phyloP scores from a whole-genome alignment of 2,329 filamentous ascomycete genomes.

The Knufia fluminis region DNA sequence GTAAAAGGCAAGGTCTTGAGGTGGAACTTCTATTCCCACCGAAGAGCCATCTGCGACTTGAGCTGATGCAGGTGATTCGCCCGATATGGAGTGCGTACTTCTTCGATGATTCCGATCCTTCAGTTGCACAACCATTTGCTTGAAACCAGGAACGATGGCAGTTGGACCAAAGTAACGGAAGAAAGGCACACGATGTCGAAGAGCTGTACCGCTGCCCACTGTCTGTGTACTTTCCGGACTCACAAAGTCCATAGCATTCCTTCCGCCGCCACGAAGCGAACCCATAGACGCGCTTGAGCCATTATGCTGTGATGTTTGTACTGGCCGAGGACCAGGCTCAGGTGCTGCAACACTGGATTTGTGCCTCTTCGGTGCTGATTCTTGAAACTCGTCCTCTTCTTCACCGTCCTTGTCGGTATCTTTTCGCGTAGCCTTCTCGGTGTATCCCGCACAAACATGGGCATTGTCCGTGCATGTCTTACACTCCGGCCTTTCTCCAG shows the following conservation, averaged over 20 bases:
- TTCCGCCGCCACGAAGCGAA: not conserved
- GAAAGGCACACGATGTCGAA: conserved; percentile 66
- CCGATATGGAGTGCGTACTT: conserved; percentile 11
- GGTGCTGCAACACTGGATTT: not conserved
- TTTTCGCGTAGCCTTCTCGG: conserved; percentile 31
- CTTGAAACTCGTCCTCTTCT: conserved; percentile 10
- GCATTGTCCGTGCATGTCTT: conserved; percentile 65
- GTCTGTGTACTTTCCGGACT: conserved; percentile 28
- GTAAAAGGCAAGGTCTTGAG: conserved; percentile 55
- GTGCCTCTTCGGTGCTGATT: conserved; percentile 8
- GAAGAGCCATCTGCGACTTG: not conserved
- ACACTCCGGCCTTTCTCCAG: conserved; percentile 62
- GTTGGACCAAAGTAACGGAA: conserved; percentile 87
- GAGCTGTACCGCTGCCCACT: conserved; percentile 28
- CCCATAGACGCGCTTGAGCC: not conserved
- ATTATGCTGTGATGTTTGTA: not conserved
- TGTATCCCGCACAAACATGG: conserved; percentile 60
- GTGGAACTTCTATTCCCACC: conserved; percentile 5
- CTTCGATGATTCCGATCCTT: conserved; percentile 15
- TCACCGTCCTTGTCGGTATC: conserved; percentile 16
- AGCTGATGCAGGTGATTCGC: conserved; percentile 16
- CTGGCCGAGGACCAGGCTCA: not conserved
- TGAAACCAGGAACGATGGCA: conserved; percentile 83
- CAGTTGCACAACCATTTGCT: conserved; percentile 63
- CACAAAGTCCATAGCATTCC: conserved; percentile 1